A percentile compares a stretch with the other conserved stretches of the same genome.
These are phyloP conservation scores for Alternaria tenuissima DNA, from an alignment of 2,329 filamentous ascomycete species.

Conservation along the genomic window DNA sequence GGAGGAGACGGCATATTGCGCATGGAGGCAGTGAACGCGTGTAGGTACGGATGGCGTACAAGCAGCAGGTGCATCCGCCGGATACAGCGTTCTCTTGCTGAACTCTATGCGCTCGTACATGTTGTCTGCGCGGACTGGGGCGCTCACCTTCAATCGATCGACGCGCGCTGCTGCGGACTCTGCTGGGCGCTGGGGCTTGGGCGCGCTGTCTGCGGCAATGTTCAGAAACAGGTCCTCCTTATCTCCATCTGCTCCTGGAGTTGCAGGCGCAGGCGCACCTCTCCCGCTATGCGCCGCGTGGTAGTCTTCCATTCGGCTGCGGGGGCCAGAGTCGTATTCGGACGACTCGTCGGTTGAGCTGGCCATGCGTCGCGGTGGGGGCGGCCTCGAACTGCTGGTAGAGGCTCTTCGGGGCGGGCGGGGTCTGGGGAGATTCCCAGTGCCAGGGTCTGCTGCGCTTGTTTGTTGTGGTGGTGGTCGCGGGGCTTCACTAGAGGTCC, in stretches of 20 bases:
- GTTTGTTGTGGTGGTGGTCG: conserved; percentile 23
- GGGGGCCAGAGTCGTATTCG: conserved; percentile 41
- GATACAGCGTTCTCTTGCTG: neutral
- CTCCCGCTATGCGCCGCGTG: conserved; percentile 27
- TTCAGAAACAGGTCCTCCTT: conserved; percentile 55
- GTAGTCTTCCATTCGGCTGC: conserved; percentile 34
- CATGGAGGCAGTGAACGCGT: neutral
- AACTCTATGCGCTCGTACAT: neutral
- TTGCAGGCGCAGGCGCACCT: conserved; percentile 23
- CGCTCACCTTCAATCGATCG: conserved; percentile 43
- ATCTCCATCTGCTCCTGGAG: conserved; percentile 34
- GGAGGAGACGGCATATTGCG: neutral
- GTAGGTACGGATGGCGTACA: neutral
- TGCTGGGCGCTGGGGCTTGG: conserved; percentile 30
- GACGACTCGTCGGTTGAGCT: conserved; percentile 43
- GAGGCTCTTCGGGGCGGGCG: conserved; percentile 31
- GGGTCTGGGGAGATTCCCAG: neutral
- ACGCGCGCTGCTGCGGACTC: conserved; percentile 38
- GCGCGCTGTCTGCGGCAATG: conserved; percentile 50
- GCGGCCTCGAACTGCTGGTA: conserved; percentile 26
- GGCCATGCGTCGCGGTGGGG: conserved; percentile 36
- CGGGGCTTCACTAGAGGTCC: conserved; percentile 22
- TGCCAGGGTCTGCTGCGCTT: neutral
- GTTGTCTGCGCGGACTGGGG: neutral
- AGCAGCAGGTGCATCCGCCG: neutral